A percentile compares a stretch with the other conserved stretches of the same genome.
phyloP scores from a whole-genome alignment of 2,329 filamentous ascomycete species.

The Coniella vitis region DNA sequence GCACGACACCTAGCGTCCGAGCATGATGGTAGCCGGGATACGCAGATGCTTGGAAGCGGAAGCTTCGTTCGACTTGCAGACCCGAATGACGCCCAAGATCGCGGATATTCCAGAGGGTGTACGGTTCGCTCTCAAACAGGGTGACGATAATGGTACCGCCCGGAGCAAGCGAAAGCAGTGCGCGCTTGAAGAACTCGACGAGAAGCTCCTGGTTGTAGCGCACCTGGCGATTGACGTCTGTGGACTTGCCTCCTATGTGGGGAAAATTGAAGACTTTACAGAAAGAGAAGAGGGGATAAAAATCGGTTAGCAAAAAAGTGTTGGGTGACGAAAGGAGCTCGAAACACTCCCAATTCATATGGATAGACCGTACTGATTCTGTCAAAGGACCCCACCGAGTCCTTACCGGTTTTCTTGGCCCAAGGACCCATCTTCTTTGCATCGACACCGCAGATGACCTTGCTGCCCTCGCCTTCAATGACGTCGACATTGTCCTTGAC shows the following conservation, averaged over 20 bases:
- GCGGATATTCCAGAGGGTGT: conserved; percentile 89
- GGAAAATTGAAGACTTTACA: conserved; percentile 80
- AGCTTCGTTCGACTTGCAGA: conserved; percentile 63
- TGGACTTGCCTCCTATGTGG: conserved; percentile 86
- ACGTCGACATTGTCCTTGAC: conserved; percentile 51
- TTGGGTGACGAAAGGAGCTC: background rate
- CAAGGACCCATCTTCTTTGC: conserved; percentile 56
- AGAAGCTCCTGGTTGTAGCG: conserved; percentile 80
- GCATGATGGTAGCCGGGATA: conserved; percentile 73
- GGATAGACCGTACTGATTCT: conserved; percentile 44
- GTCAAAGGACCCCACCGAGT: conserved; percentile 50
- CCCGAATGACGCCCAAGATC: conserved; percentile 77
- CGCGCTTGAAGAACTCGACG: conserved; percentile 58
- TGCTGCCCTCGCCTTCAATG: conserved; percentile 37
- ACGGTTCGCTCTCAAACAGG: conserved; percentile 88
- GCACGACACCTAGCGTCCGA: conserved; percentile 61
- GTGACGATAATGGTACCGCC: conserved; percentile 69
- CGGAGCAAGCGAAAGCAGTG: conserved; percentile 44
- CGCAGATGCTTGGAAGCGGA: conserved; percentile 55
- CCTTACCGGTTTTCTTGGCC: conserved; percentile 31
- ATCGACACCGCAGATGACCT: conserved; percentile 58
- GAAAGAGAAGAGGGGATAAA: too few relatives aligned
- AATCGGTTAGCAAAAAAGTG: background rate
- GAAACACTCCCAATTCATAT: background rate
- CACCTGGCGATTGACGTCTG: conserved; percentile 90